phyloP scores from a whole-genome alignment of 2,329 filamentous ascomycete species.

The Anthostomella pinea region DNA sequence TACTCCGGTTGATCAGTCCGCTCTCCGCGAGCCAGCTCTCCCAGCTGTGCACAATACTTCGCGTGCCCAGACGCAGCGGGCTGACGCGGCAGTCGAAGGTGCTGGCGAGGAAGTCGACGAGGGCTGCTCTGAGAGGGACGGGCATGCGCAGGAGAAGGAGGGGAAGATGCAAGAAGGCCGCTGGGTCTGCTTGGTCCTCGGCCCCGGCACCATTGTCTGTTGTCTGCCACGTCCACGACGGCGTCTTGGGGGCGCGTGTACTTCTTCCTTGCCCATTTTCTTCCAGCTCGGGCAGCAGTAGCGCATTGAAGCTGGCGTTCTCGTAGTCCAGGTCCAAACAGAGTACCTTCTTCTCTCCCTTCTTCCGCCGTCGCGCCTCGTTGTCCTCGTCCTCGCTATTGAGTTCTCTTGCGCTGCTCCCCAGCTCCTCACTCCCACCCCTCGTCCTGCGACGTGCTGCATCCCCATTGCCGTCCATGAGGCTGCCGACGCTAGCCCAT shows the following conservation, averaged over 20 bases:
- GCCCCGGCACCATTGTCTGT: neutral
- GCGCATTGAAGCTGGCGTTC: constrained; percentile 47
- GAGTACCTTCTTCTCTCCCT: constrained; percentile 18
- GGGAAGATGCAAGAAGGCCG: constrained; percentile 46
- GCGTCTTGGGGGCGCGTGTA: constrained; percentile 1
- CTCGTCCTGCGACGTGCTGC: constrained; percentile 1
- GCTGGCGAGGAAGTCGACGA: constrained; percentile 50
- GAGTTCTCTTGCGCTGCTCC: constrained; percentile 5
- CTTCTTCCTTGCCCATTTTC: neutral
- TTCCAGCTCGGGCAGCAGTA: constrained; percentile 44
- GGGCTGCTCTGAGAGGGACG: constrained; percentile 44
- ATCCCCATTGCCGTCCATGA: constrained; percentile 19
- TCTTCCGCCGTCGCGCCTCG: neutral
- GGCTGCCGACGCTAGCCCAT: constrained; percentile 39
- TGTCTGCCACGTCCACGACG: constrained; percentile 22
- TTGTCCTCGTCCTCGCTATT: constrained; percentile 7
- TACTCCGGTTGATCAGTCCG: constrained; percentile 33
- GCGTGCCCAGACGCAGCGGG: constrained; percentile 48
- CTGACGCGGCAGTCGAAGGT: constrained; percentile 57
- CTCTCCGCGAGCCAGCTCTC: constrained; percentile 48
- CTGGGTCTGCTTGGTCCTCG: neutral
- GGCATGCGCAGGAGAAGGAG: constrained; percentile 57
- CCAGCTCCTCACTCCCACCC: constrained; percentile 15
- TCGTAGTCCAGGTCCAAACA: constrained; percentile 54
- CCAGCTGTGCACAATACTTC: constrained; percentile 47